Conservation (phyloP, 2,329 filamentous ascomycete species). For the Zasmidium citrigriseum region DNA sequence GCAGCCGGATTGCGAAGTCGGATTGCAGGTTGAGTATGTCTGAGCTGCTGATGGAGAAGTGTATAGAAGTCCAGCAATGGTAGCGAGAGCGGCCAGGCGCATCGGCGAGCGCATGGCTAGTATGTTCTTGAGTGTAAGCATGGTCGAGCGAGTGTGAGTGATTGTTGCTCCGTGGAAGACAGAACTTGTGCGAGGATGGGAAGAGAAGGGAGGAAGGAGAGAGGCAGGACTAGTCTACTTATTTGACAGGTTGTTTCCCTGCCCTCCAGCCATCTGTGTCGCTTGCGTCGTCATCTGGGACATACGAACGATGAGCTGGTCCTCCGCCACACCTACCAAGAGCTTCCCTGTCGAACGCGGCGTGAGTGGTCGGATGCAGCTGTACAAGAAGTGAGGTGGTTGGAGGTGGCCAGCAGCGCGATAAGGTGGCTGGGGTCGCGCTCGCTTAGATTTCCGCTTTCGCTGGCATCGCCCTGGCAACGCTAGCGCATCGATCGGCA, state of each 20-base stretch:
- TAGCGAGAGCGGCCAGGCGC: conserved; percentile 41
- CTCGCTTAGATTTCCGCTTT: neutral
- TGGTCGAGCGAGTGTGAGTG: conserved; percentile 9
- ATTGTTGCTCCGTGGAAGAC: neutral
- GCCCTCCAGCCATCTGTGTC: conserved; percentile 9
- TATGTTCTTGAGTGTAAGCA: conserved; percentile 29
- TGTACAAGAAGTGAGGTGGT: neutral
- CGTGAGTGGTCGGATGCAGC: conserved; percentile 3
- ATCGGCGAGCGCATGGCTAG: conserved; percentile 34
- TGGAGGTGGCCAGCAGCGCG: neutral
- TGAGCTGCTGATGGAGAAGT: conserved; percentile 47
- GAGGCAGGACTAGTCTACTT: conserved; percentile 9
- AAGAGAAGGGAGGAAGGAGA: conserved; percentile 9
- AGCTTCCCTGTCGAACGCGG: neutral
- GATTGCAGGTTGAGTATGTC: conserved; percentile 60
- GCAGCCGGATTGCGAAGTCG: conserved; percentile 60
- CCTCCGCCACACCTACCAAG: neutral
- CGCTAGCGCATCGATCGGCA: neutral
- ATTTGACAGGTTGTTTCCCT: conserved; percentile 7
- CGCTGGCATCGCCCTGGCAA: neutral
- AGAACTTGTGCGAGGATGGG: conserved; percentile 2
- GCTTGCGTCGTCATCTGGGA: conserved; percentile 9
- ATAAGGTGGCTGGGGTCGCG: neutral
- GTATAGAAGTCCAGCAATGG: conserved; percentile 40
- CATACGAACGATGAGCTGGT: neutral